These are phyloP conservation scores for Annulohypoxylon bovei DNA, from an alignment of 495 filamentous ascomycete genomes.

Conservation along the genomic window DNA sequence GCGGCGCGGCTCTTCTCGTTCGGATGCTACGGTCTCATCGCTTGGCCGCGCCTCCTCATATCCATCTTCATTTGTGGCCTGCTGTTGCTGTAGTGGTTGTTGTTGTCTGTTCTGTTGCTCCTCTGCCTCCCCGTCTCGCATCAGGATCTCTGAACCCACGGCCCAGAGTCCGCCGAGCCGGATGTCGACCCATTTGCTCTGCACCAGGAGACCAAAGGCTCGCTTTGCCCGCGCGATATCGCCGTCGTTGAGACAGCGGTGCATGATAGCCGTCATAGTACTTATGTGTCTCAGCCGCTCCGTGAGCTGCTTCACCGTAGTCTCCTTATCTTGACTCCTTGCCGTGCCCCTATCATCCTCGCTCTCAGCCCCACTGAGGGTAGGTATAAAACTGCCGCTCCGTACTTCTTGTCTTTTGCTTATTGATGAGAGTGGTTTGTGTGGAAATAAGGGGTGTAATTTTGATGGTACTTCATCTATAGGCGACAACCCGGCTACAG, in stretches of 20 bases:
- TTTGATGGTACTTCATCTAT: constrained; percentile 50
- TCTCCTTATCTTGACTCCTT: not conserved
- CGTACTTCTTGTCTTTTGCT: constrained; percentile 15
- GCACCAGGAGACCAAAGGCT: constrained; percentile 52
- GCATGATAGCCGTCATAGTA: constrained; percentile 46
- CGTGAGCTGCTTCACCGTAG: constrained; percentile 24
- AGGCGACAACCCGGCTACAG: constrained; percentile 50
- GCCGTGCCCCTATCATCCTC: not conserved
- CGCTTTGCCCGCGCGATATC: constrained; percentile 51
- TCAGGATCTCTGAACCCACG: constrained; percentile 55
- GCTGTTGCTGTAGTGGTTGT: not conserved
- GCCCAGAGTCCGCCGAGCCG: constrained; percentile 52
- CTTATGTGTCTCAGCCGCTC: constrained; percentile 44
- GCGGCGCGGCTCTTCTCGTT: not conserved
- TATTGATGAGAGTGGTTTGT: constrained; percentile 43
- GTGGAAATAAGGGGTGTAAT: constrained; percentile 53
- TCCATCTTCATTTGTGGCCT: too few relatives aligned
- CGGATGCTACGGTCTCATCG: not conserved
- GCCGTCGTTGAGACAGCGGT: constrained; percentile 51
- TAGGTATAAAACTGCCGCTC: not conserved
- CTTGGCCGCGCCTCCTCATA: not conserved
- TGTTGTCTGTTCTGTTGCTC: not conserved
- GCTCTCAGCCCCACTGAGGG: not conserved
- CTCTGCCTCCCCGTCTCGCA: constrained; percentile 49
- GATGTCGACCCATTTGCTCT: constrained; percentile 50